phyloP scores from a whole-genome alignment of 2,329 filamentous ascomycete species.

The Zymoseptoria pseudotritici region DNA sequence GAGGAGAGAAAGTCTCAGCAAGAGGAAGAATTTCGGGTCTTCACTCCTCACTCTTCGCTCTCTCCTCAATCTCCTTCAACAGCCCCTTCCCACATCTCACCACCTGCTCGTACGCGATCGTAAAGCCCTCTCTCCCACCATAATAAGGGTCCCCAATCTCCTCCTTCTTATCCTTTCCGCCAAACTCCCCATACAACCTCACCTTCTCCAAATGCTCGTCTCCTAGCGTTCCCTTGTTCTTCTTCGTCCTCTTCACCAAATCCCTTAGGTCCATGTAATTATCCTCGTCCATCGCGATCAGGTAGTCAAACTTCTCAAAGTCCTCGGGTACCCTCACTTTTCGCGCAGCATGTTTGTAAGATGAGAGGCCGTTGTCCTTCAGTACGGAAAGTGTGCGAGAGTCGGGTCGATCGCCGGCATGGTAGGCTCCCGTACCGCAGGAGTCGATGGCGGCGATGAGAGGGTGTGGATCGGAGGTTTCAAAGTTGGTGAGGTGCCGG shows the following conservation, averaged over 20 bases:
- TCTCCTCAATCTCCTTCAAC: conserved; percentile 50
- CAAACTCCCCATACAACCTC: conserved; percentile 75
- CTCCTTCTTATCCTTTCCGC: conserved; percentile 50
- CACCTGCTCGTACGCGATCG: conserved; percentile 79
- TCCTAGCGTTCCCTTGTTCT: conserved; percentile 28
- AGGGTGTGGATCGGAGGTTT: conserved; percentile 40
- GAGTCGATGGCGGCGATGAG: conserved; percentile 69
- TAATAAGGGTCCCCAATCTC: conserved; percentile 88
- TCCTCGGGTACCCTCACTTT: conserved; percentile 62
- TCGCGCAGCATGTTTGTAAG: conserved; percentile 70
- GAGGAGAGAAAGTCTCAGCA: no score
- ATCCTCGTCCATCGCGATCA: conserved; percentile 85
- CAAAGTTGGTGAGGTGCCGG: conserved; percentile 55
- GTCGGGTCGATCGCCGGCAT: conserved; percentile 69
- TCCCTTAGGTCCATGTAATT: conserved; percentile 67
- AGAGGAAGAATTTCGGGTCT: background rate
- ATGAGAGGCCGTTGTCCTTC: conserved; percentile 56
- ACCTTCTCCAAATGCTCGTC: conserved; percentile 30
- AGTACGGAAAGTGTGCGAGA: conserved; percentile 76
- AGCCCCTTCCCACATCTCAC: conserved; percentile 70
- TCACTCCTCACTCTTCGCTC: conserved; percentile 14
- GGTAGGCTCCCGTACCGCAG: conserved; percentile 85
- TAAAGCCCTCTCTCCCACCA: conserved; percentile 73
- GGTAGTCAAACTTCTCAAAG: conserved; percentile 81
- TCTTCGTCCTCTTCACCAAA: conserved; percentile 47